These are phyloP conservation scores for Trametes sp. DNA, from an alignment of 1,284 basidiomycete species.

Conservation along the genomic window DNA sequence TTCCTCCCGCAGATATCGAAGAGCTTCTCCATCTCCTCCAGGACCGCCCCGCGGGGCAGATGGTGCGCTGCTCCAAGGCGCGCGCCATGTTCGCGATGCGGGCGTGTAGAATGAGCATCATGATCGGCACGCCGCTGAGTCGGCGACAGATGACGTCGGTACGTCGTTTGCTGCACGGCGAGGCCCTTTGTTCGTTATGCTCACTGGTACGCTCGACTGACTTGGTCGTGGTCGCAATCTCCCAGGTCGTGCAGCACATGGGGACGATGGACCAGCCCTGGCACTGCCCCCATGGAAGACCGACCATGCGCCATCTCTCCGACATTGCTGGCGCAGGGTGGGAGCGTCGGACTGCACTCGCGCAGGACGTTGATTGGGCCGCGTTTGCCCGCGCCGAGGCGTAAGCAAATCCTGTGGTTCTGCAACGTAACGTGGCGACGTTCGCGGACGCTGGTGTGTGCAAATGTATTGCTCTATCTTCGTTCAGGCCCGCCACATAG, in stretches of 20 bases:
- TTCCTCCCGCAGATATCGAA: constrained; percentile 86
- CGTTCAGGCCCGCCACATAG: constrained; percentile 8
- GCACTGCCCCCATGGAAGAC: constrained; percentile 96
- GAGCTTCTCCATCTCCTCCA: constrained; percentile 89
- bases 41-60: constrained; percentile 78
- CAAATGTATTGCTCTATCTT: constrained; percentile 24
- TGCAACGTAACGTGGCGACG: constrained; percentile 10
- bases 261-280: constrained; percentile 97
- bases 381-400: constrained; percentile 15
- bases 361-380: constrained; percentile 28
- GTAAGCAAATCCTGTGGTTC: neutral
- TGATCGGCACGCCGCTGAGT: constrained; percentile 91
- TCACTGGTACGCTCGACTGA: neutral
- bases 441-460: constrained; percentile 1
- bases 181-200: neutral
- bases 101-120: constrained; percentile 95
- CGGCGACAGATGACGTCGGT: constrained; percentile 83
- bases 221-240: constrained; percentile 8
- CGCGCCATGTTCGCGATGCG: constrained; percentile 96
- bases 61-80: constrained; percentile 93
- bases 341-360: constrained; percentile 15
- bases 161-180: too few relatives aligned
- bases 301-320: constrained; percentile 91
- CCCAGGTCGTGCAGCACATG: constrained; percentile 90
- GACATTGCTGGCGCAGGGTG: constrained; percentile 46